phyloP scores from a whole-genome alignment of 192 early-diverging fungal species.

The Entophlyctis luteolus region DNA sequence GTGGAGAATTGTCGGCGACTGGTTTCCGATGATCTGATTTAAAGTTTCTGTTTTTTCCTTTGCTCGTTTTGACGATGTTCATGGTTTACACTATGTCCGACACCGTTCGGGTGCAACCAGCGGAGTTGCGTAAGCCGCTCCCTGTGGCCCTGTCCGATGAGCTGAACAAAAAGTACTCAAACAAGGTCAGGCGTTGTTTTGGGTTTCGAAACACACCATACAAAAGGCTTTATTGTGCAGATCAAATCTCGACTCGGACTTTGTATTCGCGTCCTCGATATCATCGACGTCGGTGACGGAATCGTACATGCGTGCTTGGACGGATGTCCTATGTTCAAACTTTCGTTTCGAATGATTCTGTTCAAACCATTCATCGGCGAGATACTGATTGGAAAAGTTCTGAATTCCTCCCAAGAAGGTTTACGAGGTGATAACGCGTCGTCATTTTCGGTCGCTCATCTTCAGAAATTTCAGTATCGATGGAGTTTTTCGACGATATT shows the following conservation, averaged over 20 bases:
- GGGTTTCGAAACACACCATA: not conserved
- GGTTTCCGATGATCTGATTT: not conserved
- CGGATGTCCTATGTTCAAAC: slow-evolving; percentile 71
- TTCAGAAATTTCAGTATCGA: slow-evolving; percentile 51
- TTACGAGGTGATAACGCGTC: slow-evolving; percentile 55
- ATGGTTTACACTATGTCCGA: slow-evolving; percentile 76
- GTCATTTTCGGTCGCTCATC: not conserved
- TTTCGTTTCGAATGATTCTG: slow-evolving; percentile 78
- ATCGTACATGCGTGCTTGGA: slow-evolving; percentile 80
- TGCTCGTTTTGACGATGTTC: slow-evolving; percentile 62
- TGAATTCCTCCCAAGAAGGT: slow-evolving; percentile 64
- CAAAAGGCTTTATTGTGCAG: slow-evolving; percentile 30
- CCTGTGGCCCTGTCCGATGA: slow-evolving; percentile 78
- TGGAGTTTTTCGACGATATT: slow-evolving; percentile 93
- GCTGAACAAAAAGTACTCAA: slow-evolving; percentile 88
- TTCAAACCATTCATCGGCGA: slow-evolving; percentile 91
- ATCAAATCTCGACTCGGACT: slow-evolving; percentile 85
- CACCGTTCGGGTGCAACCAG: slow-evolving; percentile 77
- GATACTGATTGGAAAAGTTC: slow-evolving; percentile 74
- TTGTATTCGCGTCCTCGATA: slow-evolving; percentile 79
- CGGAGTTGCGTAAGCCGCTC: slow-evolving; percentile 72
- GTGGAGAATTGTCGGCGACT: not conserved
- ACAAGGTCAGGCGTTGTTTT: slow-evolving; percentile 71
- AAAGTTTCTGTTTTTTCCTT: not conserved
- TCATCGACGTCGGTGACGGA: slow-evolving; percentile 78